A percentile compares a stretch with the other conserved stretches of the same genome.
These are phyloP conservation scores for Aspergillus fructus DNA, from an alignment of 2,329 filamentous ascomycete species.

Conservation along the genomic window DNA sequence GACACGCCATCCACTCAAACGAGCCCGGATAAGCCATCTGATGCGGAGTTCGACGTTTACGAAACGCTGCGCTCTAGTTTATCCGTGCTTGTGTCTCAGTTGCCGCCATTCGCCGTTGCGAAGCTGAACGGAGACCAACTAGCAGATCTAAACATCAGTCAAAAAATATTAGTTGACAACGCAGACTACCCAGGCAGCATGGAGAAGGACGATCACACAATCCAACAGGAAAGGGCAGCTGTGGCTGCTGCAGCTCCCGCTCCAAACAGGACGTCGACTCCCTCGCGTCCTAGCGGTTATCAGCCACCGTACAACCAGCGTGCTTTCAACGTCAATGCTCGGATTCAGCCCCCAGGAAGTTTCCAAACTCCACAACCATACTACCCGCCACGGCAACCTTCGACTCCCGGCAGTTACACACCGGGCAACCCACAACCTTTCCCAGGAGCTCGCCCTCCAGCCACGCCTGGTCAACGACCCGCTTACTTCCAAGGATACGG, in stretches of 20 bases:
- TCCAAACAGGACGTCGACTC: constrained; percentile 35
- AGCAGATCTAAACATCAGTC: constrained; percentile 79
- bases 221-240: constrained; percentile 47
- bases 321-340: constrained; percentile 29
- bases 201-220: constrained; percentile 74
- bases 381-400: constrained; percentile 31
- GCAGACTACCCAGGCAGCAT: constrained; percentile 75
- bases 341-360: constrained; percentile 24
- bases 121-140: constrained; percentile 84
- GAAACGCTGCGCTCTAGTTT: constrained; percentile 74
- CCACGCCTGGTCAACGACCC: constrained; percentile 38
- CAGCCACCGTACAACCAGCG: constrained; percentile 38
- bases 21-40: constrained; percentile 53
- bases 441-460: constrained; percentile 31
- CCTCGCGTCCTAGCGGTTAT: constrained; percentile 32
- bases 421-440: constrained; percentile 31
- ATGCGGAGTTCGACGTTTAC: constrained; percentile 62
- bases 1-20: constrained; percentile 30
- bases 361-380: constrained; percentile 33
- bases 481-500: constrained; percentile 37
- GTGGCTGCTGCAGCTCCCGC: constrained; percentile 28
- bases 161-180: constrained; percentile 69
- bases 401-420: constrained; percentile 33
- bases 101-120: constrained; percentile 82
- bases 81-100: constrained; percentile 67